Evolutionary conservation across 2,329 filamentous ascomycete genomes (phyloP), one percentile per base, ranked within the genome.

Genomic region (Aspergillus sp.): DNA sequence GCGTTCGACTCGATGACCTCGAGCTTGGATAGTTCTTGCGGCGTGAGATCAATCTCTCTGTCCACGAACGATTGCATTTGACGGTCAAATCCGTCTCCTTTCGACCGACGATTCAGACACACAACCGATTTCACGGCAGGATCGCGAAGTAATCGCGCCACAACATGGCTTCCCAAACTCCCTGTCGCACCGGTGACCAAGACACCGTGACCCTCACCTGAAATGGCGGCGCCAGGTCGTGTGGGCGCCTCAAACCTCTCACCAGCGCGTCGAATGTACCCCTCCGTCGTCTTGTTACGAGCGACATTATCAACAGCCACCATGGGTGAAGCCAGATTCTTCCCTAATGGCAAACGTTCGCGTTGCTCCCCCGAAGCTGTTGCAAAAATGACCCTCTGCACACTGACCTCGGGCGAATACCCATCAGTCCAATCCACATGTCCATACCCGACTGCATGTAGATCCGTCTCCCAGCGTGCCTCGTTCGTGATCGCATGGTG

Each of bases 1-100:
- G 82, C 75, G 63, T 87, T 82, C 2, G 78, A 79, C 36, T 80
- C 76, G 4, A 82, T 65, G 42, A 86, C 84, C 2, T 49, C 54
- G 0, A 84, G 52, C 62, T 83, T 84, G 1, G 68, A 29, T 12
- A 56, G 29, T 4, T 66, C 59, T 0, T 49, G 39, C 1, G 64
- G 10, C 16, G 54, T 52, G 2, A 77, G 55, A 3, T 6, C 24
- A n/a, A 76, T 65, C 0, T 68, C 66, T 57, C 65, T 67, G 12
- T 64, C 56, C 12, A 52, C 29, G 12, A 79, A 49, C 0, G 78
- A 69, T 22, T 75, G 47, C 4, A 65, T 54, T 62, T 82, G 80
- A 11, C 75, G 75, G 3, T 58, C 46, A 0, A 62, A 29, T 4
- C 73, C 61, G 5, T 74, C 68, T 2, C 46, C 58, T 4, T 59